Base-by-base conservation (phyloP, 441 rosid species). In the Cnidoscolus chayamansa region DNA sequence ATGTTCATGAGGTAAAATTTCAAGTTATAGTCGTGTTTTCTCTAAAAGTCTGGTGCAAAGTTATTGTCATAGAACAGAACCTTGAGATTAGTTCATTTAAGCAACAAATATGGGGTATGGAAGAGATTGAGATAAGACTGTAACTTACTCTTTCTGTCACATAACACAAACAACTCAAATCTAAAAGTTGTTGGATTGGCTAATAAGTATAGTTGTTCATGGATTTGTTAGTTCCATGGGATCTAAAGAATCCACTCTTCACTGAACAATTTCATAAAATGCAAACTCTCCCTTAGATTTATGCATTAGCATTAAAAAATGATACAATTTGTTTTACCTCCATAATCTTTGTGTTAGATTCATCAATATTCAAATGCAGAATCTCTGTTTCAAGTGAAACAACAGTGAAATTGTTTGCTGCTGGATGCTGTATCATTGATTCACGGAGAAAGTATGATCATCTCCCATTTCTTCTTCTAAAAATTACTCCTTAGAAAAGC, bases 111-210 rank as follows among this genome's bases (percentile, higher is more conserved):
- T 5, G 50, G 16, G 67, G 67, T 10, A 9, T 43, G 50, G 54
- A 64, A 64, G 16, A 64, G 45, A 3, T 3, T 8, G 50, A 64
- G 67, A 64, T 40, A 64, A 64, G n/a, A 19, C 67, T 53, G 8
- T 40, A 49, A n/a, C 20, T 13, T 49, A 1, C 20, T 13, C 54
- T 0, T 64, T 2, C 67, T 64, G 19, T 64, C 53, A 43, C 51
- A 51, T 43, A 64, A 64, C 17, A 11, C 35, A 64, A 45, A 15
- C 51, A 19, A 64, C n/a, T 19, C 12, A 48, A 11, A 10, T 31
- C 0, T 43, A 65, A 65, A 19, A 65, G 20, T 8, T 65, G 40
- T 16, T 45, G 68, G 37, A 17, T 1, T 12, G 67, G 66, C 16
- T 19, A 10, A 43, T 13, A 15, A 5, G 17, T 20, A 12, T 5